These are phyloP conservation scores for Pezicula rhizophila DNA, from an alignment of 2,329 filamentous ascomycete species.

Conservation along the genomic window DNA sequence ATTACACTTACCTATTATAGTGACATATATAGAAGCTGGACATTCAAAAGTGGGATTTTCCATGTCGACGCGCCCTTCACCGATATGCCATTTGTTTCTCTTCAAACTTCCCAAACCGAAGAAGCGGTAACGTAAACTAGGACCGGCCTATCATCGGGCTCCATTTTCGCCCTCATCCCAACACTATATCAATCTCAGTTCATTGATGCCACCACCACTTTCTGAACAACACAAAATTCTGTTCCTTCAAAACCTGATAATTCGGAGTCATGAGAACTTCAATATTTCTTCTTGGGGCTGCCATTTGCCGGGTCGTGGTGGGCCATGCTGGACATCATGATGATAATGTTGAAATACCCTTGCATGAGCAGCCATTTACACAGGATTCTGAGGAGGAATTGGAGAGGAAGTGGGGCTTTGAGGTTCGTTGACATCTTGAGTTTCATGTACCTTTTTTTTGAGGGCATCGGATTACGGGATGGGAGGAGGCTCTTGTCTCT, in stretches of 20 bases:
- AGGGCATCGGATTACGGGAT: background rate
- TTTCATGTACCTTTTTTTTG: background rate
- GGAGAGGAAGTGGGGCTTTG: constrained; percentile 51
- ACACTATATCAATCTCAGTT: background rate
- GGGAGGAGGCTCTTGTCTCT: background rate
- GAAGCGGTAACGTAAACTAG: background rate
- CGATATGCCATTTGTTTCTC: background rate
- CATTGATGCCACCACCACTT: background rate
- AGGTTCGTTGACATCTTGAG: constrained; percentile 35
- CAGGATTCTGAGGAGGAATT: constrained; percentile 46
- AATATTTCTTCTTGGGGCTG: background rate
- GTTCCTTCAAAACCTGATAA: background rate
- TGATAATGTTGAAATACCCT: constrained; percentile 26
- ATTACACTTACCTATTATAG: too few species aligned
- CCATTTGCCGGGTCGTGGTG: constrained; percentile 7
- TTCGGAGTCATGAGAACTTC: background rate
- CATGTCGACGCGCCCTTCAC: background rate
- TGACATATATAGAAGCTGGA: background rate
- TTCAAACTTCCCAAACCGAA: background rate
- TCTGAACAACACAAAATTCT: background rate
- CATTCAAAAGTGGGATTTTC: background rate
- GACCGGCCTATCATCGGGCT: background rate
- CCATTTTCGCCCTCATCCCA: background rate
- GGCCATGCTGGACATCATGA: constrained; percentile 8
- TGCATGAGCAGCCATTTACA: constrained; percentile 37